These are phyloP conservation scores for Stemphylium lycopersici DNA, from an alignment of 2,329 filamentous ascomycete species.

Conservation along the genomic window DNA sequence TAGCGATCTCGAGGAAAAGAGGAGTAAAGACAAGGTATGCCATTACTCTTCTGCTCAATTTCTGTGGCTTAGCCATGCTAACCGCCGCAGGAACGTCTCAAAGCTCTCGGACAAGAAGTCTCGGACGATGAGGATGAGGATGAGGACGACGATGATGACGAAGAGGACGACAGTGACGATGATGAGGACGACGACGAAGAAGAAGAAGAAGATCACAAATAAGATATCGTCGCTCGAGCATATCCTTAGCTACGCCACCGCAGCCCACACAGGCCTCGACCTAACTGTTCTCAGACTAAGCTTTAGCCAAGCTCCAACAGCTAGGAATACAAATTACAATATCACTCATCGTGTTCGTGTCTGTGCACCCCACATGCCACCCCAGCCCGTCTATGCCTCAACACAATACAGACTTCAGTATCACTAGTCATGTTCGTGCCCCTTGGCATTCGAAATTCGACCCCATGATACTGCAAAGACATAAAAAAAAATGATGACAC, in stretches of 20 bases:
- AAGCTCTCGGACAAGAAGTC: slow-evolving; percentile 53
- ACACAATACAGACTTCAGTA: background rate
- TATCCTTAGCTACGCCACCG: background rate
- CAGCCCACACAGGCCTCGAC: background rate
- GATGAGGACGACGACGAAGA: slow-evolving; percentile 4
- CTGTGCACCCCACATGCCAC: no score
- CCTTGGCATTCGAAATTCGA: no score
- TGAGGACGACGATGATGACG: slow-evolving; percentile 37
- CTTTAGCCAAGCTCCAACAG: background rate
- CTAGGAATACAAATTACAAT: background rate
- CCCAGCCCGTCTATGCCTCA: no score
- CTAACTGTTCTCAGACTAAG: background rate
- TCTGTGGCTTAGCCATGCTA: background rate
- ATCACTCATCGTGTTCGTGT: no score
- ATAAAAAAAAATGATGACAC: no score
- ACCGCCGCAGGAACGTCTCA: slow-evolving; percentile 52
- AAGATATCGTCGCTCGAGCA: background rate
- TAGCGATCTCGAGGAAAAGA: slow-evolving; percentile 56
- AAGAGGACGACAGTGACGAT: slow-evolving; percentile 17
- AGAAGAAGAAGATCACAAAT: background rate
- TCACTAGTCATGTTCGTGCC: no score
- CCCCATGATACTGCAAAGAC: no score
- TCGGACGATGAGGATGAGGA: slow-evolving; percentile 51
- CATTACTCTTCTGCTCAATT: fast-evolving
- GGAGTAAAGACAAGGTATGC: slow-evolving; percentile 47